Percentiles rank a stretch among this genome's conserved stretches.
Evolutionary conservation across 305 asterid genomes (phyloP).

Genomic region (Fraxinus angustifolia): DNA sequence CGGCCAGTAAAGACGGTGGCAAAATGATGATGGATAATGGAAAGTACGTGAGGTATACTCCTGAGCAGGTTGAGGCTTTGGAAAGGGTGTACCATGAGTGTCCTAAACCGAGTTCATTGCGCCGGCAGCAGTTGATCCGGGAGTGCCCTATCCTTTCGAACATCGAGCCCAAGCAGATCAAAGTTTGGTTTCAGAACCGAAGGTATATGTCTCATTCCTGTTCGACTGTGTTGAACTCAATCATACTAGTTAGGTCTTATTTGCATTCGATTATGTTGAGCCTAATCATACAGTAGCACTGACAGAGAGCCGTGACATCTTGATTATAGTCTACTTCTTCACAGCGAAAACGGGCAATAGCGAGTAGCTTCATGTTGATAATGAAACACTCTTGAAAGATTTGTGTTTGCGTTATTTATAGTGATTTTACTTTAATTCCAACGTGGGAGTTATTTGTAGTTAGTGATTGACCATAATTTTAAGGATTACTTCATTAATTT

Average conservation of each 20-base stretch:
- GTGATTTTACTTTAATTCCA: neutral
- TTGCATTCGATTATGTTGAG: neutral
- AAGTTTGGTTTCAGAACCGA: constrained; percentile 99
- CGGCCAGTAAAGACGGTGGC: constrained; percentile 56
- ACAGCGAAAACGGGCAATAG: neutral
- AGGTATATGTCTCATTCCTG: constrained; percentile 37
- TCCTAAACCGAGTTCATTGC: constrained; percentile 88
- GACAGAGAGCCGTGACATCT: neutral
- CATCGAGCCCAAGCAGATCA: constrained; percentile 98
- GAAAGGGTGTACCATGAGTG: constrained; percentile 91
- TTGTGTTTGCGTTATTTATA: neutral
- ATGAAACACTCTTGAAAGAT: neutral
- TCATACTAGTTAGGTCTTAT: neutral
- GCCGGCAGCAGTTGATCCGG: constrained; percentile 87
- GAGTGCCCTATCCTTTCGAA: constrained; percentile 87
- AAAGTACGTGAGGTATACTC: constrained; percentile 93
- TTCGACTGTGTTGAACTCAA: neutral
- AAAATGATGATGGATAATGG: constrained; percentile 76
- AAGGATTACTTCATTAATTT: neutral
- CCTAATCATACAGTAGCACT: neutral
- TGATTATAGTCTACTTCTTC: neutral
- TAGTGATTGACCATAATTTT: neutral
- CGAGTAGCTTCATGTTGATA: neutral
- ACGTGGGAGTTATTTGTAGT: neutral
- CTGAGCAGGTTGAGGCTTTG: constrained; percentile 95